Percentiles rank a stretch among this genome's conserved stretches.
These are phyloP conservation scores for Pleurotus sapidus DNA, from an alignment of 768 basidiomycete genomes.

Conservation along the genomic window DNA sequence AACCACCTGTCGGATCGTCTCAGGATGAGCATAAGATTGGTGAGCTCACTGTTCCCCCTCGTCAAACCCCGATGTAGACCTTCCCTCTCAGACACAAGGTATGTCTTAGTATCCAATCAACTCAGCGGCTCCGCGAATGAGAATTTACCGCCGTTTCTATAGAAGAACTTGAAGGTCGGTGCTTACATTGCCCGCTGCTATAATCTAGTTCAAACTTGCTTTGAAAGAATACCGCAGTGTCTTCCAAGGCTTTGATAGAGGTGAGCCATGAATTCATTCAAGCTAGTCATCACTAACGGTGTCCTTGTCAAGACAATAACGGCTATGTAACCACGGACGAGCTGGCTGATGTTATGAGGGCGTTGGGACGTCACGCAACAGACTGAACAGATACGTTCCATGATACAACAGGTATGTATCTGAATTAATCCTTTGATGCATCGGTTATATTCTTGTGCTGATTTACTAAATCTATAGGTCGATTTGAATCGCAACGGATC, in stretches of 20 bases:
- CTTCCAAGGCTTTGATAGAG: slow-evolving; percentile 5
- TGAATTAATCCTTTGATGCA: not conserved
- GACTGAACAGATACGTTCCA: slow-evolving; percentile 45
- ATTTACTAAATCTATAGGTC: slow-evolving; percentile 16
- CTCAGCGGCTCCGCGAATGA: not conserved
- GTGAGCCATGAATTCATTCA: not conserved
- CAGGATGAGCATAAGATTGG: no score
- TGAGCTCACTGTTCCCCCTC: no score
- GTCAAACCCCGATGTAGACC: no score
- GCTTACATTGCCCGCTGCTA: not conserved
- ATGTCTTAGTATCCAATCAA: no score
- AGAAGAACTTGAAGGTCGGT: slow-evolving; percentile 1
- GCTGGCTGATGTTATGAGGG: slow-evolving; percentile 47
- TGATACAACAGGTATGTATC: slow-evolving; percentile 37
- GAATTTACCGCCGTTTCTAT: not conserved
- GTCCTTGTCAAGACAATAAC: slow-evolving; percentile 34
- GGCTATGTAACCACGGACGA: slow-evolving; percentile 49
- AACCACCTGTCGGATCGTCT: no score
- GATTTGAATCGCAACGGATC: slow-evolving; percentile 42
- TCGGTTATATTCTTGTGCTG: not conserved
- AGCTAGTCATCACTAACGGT: not conserved
- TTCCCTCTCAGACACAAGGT: no score
- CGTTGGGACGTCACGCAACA: slow-evolving; percentile 46
- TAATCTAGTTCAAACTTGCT: no score
- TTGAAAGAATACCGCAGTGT: not conserved